A percentile compares a stretch with the other conserved stretches of the same genome.
Conservation (phyloP, 2,329 filamentous ascomycete genomes). For the Ophiostoma perfectum region DNA sequence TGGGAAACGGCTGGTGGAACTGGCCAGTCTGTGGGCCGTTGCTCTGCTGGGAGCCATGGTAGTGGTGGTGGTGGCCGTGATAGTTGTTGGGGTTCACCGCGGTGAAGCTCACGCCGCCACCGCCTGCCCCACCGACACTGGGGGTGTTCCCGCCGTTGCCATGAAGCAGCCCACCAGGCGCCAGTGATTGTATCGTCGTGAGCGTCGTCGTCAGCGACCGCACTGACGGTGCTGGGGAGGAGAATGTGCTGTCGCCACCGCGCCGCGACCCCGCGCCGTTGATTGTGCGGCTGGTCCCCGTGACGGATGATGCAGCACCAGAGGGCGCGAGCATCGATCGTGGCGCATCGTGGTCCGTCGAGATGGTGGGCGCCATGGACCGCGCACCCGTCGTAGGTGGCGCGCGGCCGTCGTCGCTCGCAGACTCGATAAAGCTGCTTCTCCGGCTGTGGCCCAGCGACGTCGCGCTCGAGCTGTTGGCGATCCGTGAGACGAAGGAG, state of each 20-base stretch:
- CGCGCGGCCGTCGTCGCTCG: constrained; percentile 54
- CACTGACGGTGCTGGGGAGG: constrained; percentile 73
- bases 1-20: constrained; percentile 62
- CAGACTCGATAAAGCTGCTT: constrained; percentile 55
- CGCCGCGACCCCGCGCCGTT: constrained; percentile 56
- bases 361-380: constrained; percentile 72
- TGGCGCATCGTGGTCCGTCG: constrained; percentile 73
- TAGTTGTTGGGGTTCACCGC: constrained; percentile 38
- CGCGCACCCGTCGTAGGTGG: constrained; percentile 60
- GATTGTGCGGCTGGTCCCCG: constrained; percentile 68
- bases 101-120: constrained; percentile 20
- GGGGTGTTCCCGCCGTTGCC: constrained; percentile 39
- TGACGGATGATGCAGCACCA: constrained; percentile 51
- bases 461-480: constrained; percentile 43
- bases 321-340: constrained; percentile 72
- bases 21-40: constrained; percentile 48
- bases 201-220: constrained; percentile 77
- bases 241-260: constrained; percentile 72
- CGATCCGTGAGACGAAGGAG: constrained; percentile 38
- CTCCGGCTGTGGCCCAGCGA: constrained; percentile 50
- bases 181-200: constrained; percentile 75
- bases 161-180: constrained; percentile 46
- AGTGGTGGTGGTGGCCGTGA: constrained; percentile 24
- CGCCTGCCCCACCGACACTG: constrained; percentile 21
- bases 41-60: constrained; percentile 39